Conservation (phyloP, 2,329 filamentous ascomycete species). For the Trichoderma harzianum region DNA sequence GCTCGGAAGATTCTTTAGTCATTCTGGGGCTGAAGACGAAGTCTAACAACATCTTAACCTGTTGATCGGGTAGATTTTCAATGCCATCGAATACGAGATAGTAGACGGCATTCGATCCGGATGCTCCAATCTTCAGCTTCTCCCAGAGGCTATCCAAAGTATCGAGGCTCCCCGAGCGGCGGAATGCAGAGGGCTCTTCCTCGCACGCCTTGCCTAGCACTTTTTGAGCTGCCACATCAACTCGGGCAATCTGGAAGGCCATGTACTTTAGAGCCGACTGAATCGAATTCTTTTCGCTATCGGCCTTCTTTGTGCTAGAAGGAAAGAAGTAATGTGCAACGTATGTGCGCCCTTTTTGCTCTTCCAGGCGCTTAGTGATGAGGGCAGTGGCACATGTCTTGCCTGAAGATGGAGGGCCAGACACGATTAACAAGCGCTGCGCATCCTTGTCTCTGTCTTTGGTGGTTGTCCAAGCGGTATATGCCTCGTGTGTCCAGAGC, state of each 20-base stretch:
- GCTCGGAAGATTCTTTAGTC: not conserved
- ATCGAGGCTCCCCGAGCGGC: not conserved
- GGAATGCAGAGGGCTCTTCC: not conserved
- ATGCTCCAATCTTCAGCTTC: not conserved
- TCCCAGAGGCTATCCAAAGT: not conserved
- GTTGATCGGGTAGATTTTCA: not conserved
- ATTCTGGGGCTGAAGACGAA: not conserved
- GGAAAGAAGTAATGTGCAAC: not conserved
- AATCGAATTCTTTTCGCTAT: not conserved
- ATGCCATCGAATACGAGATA: not conserved
- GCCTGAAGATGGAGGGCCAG: not conserved
- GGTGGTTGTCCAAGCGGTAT: not conserved
- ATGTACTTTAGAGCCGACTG: not conserved
- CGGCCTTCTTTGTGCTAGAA: not conserved
- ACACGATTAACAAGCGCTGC: not conserved
- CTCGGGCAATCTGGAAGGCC: not conserved
- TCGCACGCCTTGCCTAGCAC: not conserved
- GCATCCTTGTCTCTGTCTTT: not conserved
- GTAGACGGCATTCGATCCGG: not conserved
- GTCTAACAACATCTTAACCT: not conserved
- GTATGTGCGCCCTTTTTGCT: slow-evolving; percentile 1
- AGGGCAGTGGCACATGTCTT: not conserved
- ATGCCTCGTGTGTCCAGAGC: not conserved
- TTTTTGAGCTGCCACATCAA: not conserved
- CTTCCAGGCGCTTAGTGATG: not conserved